These are phyloP conservation scores for Ganoderma leucocontextum DNA, from an alignment of 1,284 basidiomycete species.

Conservation along the genomic window DNA sequence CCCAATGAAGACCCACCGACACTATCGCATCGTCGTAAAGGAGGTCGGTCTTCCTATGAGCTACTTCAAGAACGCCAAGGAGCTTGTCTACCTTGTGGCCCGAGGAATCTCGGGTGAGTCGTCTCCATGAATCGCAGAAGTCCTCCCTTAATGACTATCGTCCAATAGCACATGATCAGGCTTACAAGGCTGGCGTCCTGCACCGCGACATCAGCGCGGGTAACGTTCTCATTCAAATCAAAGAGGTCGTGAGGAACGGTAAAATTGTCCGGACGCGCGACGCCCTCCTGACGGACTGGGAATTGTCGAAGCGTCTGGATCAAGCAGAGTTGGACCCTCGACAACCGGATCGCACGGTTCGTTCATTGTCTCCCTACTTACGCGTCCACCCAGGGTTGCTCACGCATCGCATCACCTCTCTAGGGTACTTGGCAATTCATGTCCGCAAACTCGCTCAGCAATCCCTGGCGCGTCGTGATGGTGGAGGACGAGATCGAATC, in stretches of 20 bases:
- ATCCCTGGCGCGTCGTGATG: not conserved
- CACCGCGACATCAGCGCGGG: conserved; percentile 26
- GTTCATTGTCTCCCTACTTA: no score
- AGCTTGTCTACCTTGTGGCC: not conserved
- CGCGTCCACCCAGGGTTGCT: not conserved
- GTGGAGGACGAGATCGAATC: conserved; percentile 29
- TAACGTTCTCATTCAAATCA: conserved; percentile 13
- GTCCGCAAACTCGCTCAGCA: conserved; percentile 11
- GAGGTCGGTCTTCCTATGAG: conserved; percentile 27
- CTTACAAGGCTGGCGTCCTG: conserved; percentile 13
- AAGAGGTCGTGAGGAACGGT: not conserved
- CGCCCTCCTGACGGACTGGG: conserved; percentile 24
- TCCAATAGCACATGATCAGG: conserved; percentile 15
- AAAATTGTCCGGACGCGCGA: not conserved
- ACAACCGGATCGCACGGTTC: no score
- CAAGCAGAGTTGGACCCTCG: no score
- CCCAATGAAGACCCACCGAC: conserved; percentile 17
- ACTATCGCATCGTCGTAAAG: conserved; percentile 30
- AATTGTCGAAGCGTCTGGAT: conserved; percentile 17
- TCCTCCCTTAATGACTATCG: no score
- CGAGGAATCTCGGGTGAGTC: not conserved
- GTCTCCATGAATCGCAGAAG: not conserved
- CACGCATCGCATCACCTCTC: not conserved
- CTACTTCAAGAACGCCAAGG: not conserved
- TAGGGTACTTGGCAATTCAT: conserved; percentile 31